Evolutionary conservation across 1,284 basidiomycete species (phyloP).

Genomic region (Ceratobasidium theobromae): DNA sequence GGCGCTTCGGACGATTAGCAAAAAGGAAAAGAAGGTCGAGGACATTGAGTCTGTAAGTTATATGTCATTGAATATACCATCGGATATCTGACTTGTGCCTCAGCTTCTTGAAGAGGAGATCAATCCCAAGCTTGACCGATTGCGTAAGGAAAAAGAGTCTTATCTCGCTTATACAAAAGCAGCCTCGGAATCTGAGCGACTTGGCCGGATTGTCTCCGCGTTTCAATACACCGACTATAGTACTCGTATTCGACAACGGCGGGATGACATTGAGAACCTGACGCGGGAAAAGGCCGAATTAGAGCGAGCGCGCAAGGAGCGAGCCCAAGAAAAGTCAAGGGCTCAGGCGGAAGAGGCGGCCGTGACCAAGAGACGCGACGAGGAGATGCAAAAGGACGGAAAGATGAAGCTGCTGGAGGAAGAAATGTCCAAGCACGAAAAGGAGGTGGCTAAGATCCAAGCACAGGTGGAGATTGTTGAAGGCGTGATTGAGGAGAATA

Average conservation of each 20-base stretch:
- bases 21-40: conserved; percentile 96
- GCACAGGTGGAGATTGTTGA: conserved; percentile 87
- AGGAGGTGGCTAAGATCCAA: conserved; percentile 81
- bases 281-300: conserved; percentile 44
- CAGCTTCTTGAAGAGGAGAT: conserved; percentile 86
- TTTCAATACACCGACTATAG: conserved; percentile 80
- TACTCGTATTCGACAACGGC: conserved; percentile 55
- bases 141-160: conserved; percentile 86
- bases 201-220: conserved; percentile 81
- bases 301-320: conserved; percentile 47
- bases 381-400: conserved; percentile 73
- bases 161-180: conserved; percentile 93
- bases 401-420: conserved; percentile 80
- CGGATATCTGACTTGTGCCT: not conserved
- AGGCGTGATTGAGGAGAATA: conserved; percentile 78
- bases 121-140: conserved; percentile 89
- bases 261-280: conserved; percentile 36
- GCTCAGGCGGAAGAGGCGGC: conserved; percentile 54
- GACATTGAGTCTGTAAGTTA: conserved; percentile 69
- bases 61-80: not conserved
- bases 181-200: conserved; percentile 84
- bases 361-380: conserved; percentile 64
- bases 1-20: conserved; percentile 93
- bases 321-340: conserved; percentile 50
- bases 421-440: conserved; percentile 75